A percentile compares a stretch with the other conserved stretches of the same genome.
These are phyloP conservation scores for Medicago ruthenica DNA, from an alignment of 306 rosid genomes.

Conservation along the genomic window DNA sequence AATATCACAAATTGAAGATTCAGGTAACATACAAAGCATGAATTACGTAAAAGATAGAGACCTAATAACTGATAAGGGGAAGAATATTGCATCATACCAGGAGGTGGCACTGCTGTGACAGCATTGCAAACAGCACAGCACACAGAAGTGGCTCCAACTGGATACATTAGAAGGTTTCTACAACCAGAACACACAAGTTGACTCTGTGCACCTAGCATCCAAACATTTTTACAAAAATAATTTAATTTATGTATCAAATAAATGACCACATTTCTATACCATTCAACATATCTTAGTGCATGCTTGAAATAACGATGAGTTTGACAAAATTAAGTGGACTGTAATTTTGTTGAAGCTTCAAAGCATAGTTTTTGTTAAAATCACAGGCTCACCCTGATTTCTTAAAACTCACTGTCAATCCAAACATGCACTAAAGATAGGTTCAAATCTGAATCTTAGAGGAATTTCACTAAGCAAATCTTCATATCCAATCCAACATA, in stretches of 20 bases:
- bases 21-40: conserved; percentile 7
- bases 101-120: conserved; percentile 95
- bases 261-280: conserved; percentile 4
- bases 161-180: conserved; percentile 85
- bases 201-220: conserved; percentile 76
- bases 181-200: conserved; percentile 99
- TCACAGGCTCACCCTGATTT: not conserved
- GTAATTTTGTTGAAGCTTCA: not conserved
- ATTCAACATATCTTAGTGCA: conserved; percentile 16
- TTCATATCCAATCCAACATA: not conserved
- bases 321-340: not conserved
- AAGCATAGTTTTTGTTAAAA: too few species aligned
- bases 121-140: conserved; percentile 99
- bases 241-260: conserved; percentile 16
- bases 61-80: not conserved
- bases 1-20: conserved; percentile 19
- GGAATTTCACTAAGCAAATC: not conserved
- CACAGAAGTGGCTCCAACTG: conserved; percentile 94
- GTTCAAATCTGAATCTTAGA: not conserved
- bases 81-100: conserved; percentile 60
- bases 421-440: not conserved
- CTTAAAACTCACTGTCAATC: not conserved
- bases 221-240: conserved; percentile 33
- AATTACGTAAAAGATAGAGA: not conserved
- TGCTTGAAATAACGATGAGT: not conserved